A percentile compares a stretch with the other conserved stretches of the same genome.
phyloP scores from a whole-genome alignment of 1,284 basidiomycete genomes.

The Leccinum huronense region DNA sequence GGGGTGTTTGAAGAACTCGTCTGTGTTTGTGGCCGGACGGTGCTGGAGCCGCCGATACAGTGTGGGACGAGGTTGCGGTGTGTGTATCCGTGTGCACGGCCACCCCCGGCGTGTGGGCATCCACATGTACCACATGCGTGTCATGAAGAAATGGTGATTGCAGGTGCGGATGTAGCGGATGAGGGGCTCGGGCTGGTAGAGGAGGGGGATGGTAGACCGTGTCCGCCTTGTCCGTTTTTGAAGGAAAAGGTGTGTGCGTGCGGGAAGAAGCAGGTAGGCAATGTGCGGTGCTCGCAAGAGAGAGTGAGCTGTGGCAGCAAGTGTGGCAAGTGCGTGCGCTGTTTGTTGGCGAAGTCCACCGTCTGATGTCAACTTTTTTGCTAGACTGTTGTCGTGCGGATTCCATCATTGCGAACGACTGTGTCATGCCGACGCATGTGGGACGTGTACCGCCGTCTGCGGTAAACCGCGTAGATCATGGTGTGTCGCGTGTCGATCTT shows the following conservation, averaged over 20 bases:
- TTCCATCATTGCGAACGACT: conserved; percentile 79
- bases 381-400: conserved; percentile 71
- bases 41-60: conserved; percentile 68
- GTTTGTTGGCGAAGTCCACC: neutral
- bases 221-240: conserved; percentile 84
- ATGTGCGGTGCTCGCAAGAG: conserved; percentile 76
- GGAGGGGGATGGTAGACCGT: conserved; percentile 41
- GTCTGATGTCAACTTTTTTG: neutral
- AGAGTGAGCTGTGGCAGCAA: conserved; percentile 79
- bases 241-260: conserved; percentile 81
- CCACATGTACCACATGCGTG: conserved; percentile 74
- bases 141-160: conserved; percentile 51
- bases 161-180: conserved; percentile 27
- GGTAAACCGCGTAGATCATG: conserved; percentile 83
- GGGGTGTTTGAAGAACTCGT: conserved; percentile 89
- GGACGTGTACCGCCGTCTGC: conserved; percentile 71
- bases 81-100: conserved; percentile 73
- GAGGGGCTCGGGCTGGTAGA: conserved; percentile 18
- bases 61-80: conserved; percentile 82
- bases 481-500: conserved; percentile 39
- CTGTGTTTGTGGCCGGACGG: conserved; percentile 76
- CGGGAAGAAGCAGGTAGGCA: conserved; percentile 74
- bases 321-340: conserved; percentile 64
- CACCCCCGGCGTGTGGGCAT: conserved; percentile 77
- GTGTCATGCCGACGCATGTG: conserved; percentile 82